Conservation (phyloP, 768 basidiomycete species). For the Leccinum rimulosum region DNA sequence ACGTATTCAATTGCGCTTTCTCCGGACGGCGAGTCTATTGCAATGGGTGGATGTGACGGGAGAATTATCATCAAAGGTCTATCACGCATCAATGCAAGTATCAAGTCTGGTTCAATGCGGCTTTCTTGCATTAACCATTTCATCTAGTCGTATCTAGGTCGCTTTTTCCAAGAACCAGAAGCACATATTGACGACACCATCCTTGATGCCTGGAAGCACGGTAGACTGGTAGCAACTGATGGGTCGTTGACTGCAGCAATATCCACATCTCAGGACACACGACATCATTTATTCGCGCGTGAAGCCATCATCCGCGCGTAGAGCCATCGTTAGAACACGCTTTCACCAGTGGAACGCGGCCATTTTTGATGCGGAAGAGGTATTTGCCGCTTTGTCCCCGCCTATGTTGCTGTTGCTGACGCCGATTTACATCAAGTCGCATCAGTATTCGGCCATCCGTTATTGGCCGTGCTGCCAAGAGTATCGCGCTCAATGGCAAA, state of each 20-base stretch:
- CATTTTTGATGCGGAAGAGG: not conserved
- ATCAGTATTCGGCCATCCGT: not conserved
- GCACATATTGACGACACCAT: not conserved
- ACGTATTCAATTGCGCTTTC: not conserved
- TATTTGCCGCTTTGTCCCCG: not conserved
- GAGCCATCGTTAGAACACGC: not conserved
- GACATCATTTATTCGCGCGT: not conserved
- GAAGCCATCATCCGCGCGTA: too few relatives aligned
- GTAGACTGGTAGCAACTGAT: not conserved
- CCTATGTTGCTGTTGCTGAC: not conserved
- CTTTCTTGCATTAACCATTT: not conserved
- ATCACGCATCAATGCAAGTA: not conserved
- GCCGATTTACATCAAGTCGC: not conserved
- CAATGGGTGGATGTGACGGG: not conserved
- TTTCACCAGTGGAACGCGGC: not conserved
- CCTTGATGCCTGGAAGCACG: not conserved
- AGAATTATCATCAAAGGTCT: not conserved
- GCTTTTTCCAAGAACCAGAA: not conserved
- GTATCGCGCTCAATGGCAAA: not conserved
- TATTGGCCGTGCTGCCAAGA: not conserved
- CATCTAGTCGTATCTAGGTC: not conserved
- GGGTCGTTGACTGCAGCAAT: not conserved
- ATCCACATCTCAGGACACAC: not conserved
- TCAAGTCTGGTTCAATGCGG: not conserved
- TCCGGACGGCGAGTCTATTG: not conserved